Evolutionary conservation across 2,329 filamentous ascomycete genomes (phyloP).

Genomic region (Neonectria ditissima): DNA sequence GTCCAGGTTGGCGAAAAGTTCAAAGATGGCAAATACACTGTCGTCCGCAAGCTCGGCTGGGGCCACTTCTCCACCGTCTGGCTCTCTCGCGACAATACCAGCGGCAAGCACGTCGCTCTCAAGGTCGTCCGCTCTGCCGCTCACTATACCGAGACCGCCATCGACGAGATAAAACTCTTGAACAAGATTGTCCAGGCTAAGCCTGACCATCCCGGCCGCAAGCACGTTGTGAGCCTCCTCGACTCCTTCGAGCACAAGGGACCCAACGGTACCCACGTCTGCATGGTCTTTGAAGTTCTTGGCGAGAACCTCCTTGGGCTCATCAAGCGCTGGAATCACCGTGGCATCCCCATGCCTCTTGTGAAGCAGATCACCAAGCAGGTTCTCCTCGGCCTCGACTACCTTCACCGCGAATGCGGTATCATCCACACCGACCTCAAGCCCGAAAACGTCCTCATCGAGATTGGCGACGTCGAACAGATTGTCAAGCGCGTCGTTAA

Average conservation of each 20-base stretch:
- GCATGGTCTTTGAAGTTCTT: slow-evolving; percentile 99
- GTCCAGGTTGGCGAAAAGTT: slow-evolving; percentile 95
- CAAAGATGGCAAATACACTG: slow-evolving; percentile 96
- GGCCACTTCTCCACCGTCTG: slow-evolving; percentile 99
- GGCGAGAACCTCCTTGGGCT: slow-evolving; percentile 94
- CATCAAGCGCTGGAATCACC: slow-evolving; percentile 98
- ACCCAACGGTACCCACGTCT: slow-evolving; percentile 95
- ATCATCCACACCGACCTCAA: slow-evolving; percentile 99
- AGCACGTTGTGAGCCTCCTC: slow-evolving; percentile 94
- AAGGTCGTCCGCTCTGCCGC: slow-evolving; percentile 98
- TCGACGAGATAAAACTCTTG: slow-evolving; percentile 98
- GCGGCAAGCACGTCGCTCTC: slow-evolving; percentile 93
- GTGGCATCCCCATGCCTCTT: slow-evolving; percentile 94
- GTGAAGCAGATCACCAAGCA: slow-evolving; percentile 99
- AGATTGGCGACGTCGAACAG: slow-evolving; percentile 98
- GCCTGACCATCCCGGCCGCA: slow-evolving; percentile 91
- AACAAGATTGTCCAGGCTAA: slow-evolving; percentile 98
- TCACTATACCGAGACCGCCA: slow-evolving; percentile 98
- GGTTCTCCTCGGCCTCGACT: slow-evolving; percentile 93
- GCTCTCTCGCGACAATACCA: slow-evolving; percentile 84
- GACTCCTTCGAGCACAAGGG: slow-evolving; percentile 99
- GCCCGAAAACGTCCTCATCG: slow-evolving; percentile 97
- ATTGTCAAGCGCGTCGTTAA: slow-evolving; percentile 98
- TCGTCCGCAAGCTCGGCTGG: slow-evolving; percentile 97
- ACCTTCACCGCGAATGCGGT: slow-evolving; percentile 96